These are phyloP conservation scores for Diaporthe australafricana DNA, from an alignment of 2,329 filamentous ascomycete genomes.

Conservation along the genomic window DNA sequence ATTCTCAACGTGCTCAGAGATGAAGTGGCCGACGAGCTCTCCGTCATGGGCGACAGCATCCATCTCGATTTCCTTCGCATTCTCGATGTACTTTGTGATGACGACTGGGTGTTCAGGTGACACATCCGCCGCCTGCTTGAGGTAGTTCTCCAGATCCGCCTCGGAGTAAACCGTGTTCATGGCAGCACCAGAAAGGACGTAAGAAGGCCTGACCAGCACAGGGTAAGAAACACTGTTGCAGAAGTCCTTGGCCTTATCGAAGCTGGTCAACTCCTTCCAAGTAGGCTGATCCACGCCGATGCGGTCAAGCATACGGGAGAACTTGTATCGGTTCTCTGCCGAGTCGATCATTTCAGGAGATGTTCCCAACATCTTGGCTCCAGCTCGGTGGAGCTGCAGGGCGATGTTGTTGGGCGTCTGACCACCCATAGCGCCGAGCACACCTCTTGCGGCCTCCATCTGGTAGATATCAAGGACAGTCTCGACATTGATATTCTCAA, in stretches of 20 bases:
- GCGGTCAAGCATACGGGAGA: slow-evolving; percentile 95
- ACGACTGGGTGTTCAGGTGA: slow-evolving; percentile 96
- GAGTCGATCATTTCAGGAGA: slow-evolving; percentile 99
- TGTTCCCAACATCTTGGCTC: slow-evolving; percentile 93
- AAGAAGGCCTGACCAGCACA: slow-evolving; percentile 93
- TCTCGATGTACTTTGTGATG: slow-evolving; percentile 99
- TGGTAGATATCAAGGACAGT: slow-evolving; percentile 94
- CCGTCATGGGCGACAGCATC: slow-evolving; percentile 94
- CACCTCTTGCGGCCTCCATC: slow-evolving; percentile 83
- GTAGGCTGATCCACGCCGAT: slow-evolving; percentile 96
- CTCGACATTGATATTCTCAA: slow-evolving; percentile 93
- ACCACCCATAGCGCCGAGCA: slow-evolving; percentile 95
- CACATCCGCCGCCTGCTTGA: slow-evolving; percentile 91
- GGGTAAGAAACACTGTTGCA: slow-evolving; percentile 92
- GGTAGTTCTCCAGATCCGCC: slow-evolving; percentile 88
- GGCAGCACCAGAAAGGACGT: slow-evolving; percentile 94
- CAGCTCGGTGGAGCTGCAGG: slow-evolving; percentile 85
- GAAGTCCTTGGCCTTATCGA: slow-evolving; percentile 89
- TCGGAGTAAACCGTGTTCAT: slow-evolving; percentile 99
- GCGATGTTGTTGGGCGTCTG: slow-evolving; percentile 99
- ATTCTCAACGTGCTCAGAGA: slow-evolving; percentile 98
- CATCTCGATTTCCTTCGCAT: slow-evolving; percentile 99
- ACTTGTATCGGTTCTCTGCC: slow-evolving; percentile 98
- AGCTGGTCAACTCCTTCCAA: slow-evolving; percentile 97
- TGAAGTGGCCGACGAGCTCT: slow-evolving; percentile 92